Conservation (phyloP, 108 stramenopile genomes). For the Discostella stelligeroides region DNA sequence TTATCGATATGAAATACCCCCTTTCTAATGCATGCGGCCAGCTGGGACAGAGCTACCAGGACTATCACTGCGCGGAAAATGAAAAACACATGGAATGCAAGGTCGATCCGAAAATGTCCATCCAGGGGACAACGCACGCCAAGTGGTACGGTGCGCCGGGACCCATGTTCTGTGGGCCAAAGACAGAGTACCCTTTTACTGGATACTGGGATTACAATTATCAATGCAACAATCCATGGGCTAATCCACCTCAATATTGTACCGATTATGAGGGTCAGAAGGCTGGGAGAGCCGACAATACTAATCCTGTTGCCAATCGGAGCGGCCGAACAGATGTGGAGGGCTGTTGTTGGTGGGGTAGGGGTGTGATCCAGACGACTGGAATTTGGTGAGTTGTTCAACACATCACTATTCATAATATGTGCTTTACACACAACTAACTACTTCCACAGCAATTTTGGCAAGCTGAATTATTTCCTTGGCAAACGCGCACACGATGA, state of each 20-base stretch:
- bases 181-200: constrained; percentile 24
- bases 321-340: constrained; percentile 48
- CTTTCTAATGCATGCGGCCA: constrained; percentile 18
- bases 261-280: constrained; percentile 34
- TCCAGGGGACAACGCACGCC: constrained; percentile 3
- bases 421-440: no score
- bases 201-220: constrained; percentile 28
- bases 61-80: neutral
- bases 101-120: constrained; percentile 7
- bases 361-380: constrained; percentile 49
- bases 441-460: no score
- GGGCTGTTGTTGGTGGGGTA: constrained; percentile 56
- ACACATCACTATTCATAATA: no score
- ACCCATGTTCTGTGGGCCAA: constrained; percentile 46
- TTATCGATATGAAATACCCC: constrained; percentile 11
- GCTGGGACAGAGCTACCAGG: constrained; percentile 22
- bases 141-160: constrained; percentile 54
- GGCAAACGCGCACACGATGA: constrained; percentile 30
- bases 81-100: constrained; percentile 10
- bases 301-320: constrained; percentile 21
- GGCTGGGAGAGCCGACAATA: constrained; percentile 37
- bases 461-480: constrained; percentile 45
- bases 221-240: constrained; percentile 31
- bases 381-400: no score
- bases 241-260: constrained; percentile 30